phyloP scores from a whole-genome alignment of 169 alveolate genomes.

The Cryptosporidium andersoni region DNA sequence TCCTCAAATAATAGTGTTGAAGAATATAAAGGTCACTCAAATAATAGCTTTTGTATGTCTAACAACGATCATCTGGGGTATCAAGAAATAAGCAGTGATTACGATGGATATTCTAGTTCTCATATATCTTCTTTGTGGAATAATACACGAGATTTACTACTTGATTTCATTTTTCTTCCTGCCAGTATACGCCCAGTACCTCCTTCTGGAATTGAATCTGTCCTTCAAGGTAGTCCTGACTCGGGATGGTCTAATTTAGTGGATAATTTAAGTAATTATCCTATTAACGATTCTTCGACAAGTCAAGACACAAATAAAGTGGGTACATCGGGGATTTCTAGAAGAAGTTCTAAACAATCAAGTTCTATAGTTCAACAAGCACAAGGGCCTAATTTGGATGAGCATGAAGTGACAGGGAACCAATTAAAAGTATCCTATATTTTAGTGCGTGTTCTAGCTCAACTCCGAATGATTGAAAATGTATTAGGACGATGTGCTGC shows the following conservation, averaged over 20 bases:
- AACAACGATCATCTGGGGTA: not conserved
- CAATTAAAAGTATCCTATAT: constrained; percentile 50
- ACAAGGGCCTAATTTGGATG: too few relatives aligned
- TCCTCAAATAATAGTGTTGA: not conserved
- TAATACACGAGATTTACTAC: constrained; percentile 38
- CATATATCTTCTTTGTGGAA: constrained; percentile 37
- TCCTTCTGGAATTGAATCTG: constrained; percentile 66
- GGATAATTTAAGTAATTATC: not conserved
- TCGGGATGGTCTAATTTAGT: constrained; percentile 27
- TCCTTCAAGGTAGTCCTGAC: constrained; percentile 40
- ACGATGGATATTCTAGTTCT: constrained; percentile 2
- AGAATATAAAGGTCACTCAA: not conserved
- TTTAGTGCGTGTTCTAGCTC: constrained; percentile 54
- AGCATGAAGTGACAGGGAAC: constrained; percentile 8
- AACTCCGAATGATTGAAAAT: constrained; percentile 65
- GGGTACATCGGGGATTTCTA: too few relatives aligned
- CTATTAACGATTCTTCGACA: too few relatives aligned
- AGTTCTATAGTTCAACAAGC: too few relatives aligned
- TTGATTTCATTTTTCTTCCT: constrained; percentile 53
- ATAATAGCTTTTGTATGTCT: not conserved
- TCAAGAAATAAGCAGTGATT: not conserved
- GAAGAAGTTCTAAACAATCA: too few relatives aligned
- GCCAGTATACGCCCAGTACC: constrained; percentile 66
- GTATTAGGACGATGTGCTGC: constrained; percentile 66
- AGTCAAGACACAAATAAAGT: too few relatives aligned